phyloP scores from a whole-genome alignment of 192 early-diverging fungal species.

The Allomyces macrogynus region DNA sequence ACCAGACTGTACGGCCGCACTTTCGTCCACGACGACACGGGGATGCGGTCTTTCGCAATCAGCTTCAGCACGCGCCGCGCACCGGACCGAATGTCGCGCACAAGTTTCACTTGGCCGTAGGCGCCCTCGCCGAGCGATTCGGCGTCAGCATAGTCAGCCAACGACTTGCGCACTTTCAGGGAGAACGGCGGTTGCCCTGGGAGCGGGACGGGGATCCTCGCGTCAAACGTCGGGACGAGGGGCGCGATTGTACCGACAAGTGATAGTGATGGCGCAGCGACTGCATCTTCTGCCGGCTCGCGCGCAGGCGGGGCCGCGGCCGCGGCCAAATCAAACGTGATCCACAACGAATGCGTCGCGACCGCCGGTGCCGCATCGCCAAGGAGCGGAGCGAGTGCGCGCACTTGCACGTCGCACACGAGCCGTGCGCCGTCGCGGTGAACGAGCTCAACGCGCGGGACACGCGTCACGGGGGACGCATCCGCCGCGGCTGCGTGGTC shows the following conservation, averaged over 20 bases:
- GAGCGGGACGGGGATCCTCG: neutral
- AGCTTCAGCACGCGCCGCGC: constrained; percentile 46
- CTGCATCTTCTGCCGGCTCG: constrained; percentile 7
- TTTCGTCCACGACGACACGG: constrained; percentile 44
- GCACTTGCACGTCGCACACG: constrained; percentile 35
- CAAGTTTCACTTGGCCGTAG: constrained; percentile 47
- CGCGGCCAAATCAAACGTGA: constrained; percentile 24
- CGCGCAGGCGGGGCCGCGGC: constrained; percentile 3
- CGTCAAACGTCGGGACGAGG: constrained; percentile 5
- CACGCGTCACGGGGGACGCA: too few relatives aligned
- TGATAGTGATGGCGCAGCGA: constrained; percentile 2
- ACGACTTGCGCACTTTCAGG: constrained; percentile 15
- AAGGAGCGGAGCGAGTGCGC: constrained; percentile 20
- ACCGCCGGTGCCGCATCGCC: constrained; percentile 8
- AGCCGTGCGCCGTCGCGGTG: constrained; percentile 39
- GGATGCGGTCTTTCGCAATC: constrained; percentile 44
- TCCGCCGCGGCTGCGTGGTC: too few relatives aligned
- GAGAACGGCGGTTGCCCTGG: constrained; percentile 15
- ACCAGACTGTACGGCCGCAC: constrained; percentile 42
- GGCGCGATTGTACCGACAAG: constrained; percentile 7
- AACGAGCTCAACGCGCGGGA: constrained; percentile 1
- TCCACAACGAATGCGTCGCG: constrained; percentile 35
- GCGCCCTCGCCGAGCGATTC: constrained; percentile 46
- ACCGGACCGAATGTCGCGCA: constrained; percentile 13
- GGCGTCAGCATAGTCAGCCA: constrained; percentile 39